Percentiles rank a stretch among this genome's conserved stretches.
These are phyloP conservation scores for Arthrobotrys sinensis DNA, from an alignment of 2,329 filamentous ascomycete genomes.

Conservation along the genomic window DNA sequence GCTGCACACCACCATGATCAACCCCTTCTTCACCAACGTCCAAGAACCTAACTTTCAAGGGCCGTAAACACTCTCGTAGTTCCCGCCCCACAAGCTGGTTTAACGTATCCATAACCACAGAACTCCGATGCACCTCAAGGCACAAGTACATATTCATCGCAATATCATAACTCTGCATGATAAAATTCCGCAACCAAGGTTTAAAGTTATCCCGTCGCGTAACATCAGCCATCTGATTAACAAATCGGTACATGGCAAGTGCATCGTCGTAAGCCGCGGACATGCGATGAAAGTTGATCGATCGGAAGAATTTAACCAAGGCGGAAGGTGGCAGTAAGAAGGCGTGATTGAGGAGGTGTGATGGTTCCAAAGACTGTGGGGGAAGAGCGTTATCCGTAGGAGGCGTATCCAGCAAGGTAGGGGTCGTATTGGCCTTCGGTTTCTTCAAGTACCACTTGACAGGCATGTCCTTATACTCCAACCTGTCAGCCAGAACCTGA, in stretches of 20 bases:
- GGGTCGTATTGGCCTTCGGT: slow-evolving; percentile 64
- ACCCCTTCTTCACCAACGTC: slow-evolving; percentile 87
- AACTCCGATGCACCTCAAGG: slow-evolving; percentile 77
- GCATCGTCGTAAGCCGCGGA: slow-evolving; percentile 82
- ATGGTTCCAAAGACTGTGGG: slow-evolving; percentile 69
- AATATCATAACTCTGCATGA: slow-evolving; percentile 70
- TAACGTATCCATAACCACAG: slow-evolving; percentile 81
- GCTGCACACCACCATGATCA: slow-evolving; percentile 94
- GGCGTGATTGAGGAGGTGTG: slow-evolving; percentile 84
- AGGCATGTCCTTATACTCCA: slow-evolving; percentile 83
- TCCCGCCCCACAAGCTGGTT: slow-evolving; percentile 92
- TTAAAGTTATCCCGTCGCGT: slow-evolving; percentile 62
- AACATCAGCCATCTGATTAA: slow-evolving; percentile 69
- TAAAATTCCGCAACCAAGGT: slow-evolving; percentile 58
- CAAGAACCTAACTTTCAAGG: slow-evolving; percentile 89
- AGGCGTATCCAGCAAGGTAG: slow-evolving; percentile 20
- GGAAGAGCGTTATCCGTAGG: background rate
- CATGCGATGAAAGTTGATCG: slow-evolving; percentile 91
- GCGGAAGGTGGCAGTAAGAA: slow-evolving; percentile 82
- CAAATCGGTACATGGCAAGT: slow-evolving; percentile 69
- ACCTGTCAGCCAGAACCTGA: slow-evolving; percentile 80
- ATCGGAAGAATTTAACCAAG: slow-evolving; percentile 86
- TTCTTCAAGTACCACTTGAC: slow-evolving; percentile 78
- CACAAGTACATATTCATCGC: slow-evolving; percentile 81
- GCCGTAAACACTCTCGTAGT: slow-evolving; percentile 83